Conservation (phyloP, 805 yeast genomes). For the Priceomyces fermenticarens region DNA sequence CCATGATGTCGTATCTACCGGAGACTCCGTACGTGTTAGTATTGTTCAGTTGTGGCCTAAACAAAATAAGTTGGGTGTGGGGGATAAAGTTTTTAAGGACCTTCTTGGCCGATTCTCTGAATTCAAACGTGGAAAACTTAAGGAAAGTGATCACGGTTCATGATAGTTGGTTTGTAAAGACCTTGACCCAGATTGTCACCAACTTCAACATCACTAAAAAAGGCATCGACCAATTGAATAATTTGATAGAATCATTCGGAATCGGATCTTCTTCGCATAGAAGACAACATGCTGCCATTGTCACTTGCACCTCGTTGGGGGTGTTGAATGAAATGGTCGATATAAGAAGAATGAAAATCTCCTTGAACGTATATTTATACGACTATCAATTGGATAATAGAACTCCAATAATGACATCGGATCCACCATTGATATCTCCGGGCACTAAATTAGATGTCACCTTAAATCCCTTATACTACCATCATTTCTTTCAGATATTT, state of each 20-base stretch:
- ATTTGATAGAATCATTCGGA: constrained; percentile 23
- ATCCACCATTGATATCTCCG: constrained; percentile 19
- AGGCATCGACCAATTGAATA: constrained; percentile 24
- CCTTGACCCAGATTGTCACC: constrained; percentile 67
- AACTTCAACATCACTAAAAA: constrained; percentile 48
- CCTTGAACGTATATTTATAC: constrained; percentile 69
- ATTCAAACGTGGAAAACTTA: constrained; percentile 47
- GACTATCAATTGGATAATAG: constrained; percentile 50
- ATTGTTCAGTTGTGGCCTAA: constrained; percentile 81
- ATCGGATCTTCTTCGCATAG: constrained; percentile 5
- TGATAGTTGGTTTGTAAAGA: constrained; percentile 84
- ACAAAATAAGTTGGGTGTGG: constrained; percentile 65
- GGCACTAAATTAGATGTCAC: constrained; percentile 15
- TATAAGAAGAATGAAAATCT: constrained; percentile 71
- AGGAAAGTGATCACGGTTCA: constrained; percentile 75
- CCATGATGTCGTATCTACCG: constrained; percentile 59
- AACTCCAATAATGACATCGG: constrained; percentile 10
- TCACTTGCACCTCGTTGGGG: constrained; percentile 49
- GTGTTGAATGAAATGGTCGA: constrained; percentile 63
- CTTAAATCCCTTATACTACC: constrained; percentile 22
- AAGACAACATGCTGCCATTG: constrained; percentile 12
- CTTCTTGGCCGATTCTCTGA: constrained; percentile 48
- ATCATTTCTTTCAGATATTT: constrained; percentile 51
- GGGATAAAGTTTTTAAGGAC: constrained; percentile 53
- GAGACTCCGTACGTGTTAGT: constrained; percentile 60